These are phyloP conservation scores for Venturiaceae sp. DNA, from an alignment of 2,329 filamentous ascomycete species.

Conservation along the genomic window DNA sequence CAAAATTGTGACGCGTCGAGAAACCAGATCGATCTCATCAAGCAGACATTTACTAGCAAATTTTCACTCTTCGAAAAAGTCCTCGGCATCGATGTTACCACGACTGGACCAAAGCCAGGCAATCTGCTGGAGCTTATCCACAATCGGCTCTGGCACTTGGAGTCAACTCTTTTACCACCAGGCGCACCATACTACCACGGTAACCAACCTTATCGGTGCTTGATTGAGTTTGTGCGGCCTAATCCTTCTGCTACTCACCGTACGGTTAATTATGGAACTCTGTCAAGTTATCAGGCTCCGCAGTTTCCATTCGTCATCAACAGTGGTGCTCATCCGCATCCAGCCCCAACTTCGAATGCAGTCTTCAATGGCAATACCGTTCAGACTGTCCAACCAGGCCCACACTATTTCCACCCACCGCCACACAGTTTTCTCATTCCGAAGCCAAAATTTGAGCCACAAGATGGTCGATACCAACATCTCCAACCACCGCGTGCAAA, in stretches of 20 bases:
- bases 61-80: conserved; percentile 1
- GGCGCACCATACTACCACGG: background rate
- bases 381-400: background rate
- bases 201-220: background rate
- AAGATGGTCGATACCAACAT: background rate
- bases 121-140: conserved; percentile 1
- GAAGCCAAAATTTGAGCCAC: background rate
- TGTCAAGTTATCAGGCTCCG: background rate
- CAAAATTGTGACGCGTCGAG: background rate
- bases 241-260: background rate
- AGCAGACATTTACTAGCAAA: background rate
- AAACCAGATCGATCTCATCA: background rate
- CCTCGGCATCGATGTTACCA: conserved; percentile 1
- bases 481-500: background rate
- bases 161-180: background rate
- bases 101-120: conserved; percentile 1
- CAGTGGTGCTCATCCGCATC: background rate
- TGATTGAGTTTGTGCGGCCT: background rate
- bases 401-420: too few relatives aligned
- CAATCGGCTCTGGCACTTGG: background rate
- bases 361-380: background rate
- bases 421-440: background rate
- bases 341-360: background rate
- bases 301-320: background rate
- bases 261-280: background rate